Conservation (phyloP, 1,284 basidiomycete species). For the Cryptococcus sp. region DNA sequence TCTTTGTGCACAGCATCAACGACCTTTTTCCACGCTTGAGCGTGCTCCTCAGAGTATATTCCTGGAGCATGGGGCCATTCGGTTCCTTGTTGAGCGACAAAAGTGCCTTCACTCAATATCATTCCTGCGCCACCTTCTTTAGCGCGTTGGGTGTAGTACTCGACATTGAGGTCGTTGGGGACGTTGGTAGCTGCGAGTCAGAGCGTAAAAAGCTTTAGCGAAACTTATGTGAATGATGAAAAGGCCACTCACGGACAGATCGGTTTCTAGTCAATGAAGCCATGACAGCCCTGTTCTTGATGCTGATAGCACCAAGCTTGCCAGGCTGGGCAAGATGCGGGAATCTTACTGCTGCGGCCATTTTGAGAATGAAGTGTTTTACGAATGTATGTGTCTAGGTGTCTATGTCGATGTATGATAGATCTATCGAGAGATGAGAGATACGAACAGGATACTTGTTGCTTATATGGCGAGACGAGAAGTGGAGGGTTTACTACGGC, state of each 20-base stretch:
- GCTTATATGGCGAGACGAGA: constrained; percentile 19
- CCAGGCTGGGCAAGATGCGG: constrained; percentile 10
- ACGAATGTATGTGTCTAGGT: not conserved
- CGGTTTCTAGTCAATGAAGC: constrained; percentile 12
- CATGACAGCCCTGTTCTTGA: constrained; percentile 9
- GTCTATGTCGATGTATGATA: not conserved
- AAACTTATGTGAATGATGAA: not conserved
- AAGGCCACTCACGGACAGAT: constrained; percentile 9
- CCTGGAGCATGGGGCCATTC: constrained; percentile 19
- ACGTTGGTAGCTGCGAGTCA: constrained; percentile 3
- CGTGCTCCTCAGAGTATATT: constrained; percentile 26
- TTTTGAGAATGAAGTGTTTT: not conserved
- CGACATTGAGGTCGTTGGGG: constrained; percentile 12
- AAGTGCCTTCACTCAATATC: constrained; percentile 11
- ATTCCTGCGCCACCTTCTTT: constrained; percentile 4
- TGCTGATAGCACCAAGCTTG: constrained; percentile 7
- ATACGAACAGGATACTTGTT: too few species aligned
- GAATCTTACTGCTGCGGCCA: constrained; percentile 3
- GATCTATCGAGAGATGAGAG: not conserved
- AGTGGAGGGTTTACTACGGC: not conserved
- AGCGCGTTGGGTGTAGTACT: constrained; percentile 14
- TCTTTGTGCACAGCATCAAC: constrained; percentile 55
- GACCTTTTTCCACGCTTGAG: constrained; percentile 42
- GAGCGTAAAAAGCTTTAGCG: not conserved
- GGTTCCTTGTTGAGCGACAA: constrained; percentile 11